Base-by-base conservation (phyloP, 1,284 basidiomycete species). In the Termitomyces sp. region DNA sequence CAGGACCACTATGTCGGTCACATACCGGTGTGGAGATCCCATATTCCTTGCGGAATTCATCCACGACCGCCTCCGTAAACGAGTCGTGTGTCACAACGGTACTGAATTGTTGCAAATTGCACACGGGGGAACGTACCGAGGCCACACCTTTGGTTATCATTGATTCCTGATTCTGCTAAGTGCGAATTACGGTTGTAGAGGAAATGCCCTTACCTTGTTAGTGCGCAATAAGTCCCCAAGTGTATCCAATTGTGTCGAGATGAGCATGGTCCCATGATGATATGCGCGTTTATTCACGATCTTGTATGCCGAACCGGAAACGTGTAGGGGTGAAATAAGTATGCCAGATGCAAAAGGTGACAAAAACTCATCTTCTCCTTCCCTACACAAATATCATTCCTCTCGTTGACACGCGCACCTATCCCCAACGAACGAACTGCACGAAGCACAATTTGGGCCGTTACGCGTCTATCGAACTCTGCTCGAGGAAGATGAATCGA, bases 191-290 rank as follows among this genome's bases (percentile, higher is more conserved):
- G 39, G 38, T 21, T 24, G 24, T 21, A 17, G 43, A 30, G 36
- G 17, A 7, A 42, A 31, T 5, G 49, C 13, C 67, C 75, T 50
- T 58, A 91, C 94, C 69, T 92, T 90, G 53, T 82, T 78, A 0
- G 83, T 80, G 24, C 76, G 82, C 44, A 98, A 75, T 9, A 92
- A 73, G 51, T 87, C 81, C 0, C 90, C 89, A 1, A 96, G 75
- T 8, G 81, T 79, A 34, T 80, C 74, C 21, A 97, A 78, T 46
- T 80, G 74, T 4, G 92, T 90, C 12, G 90, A 88, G 30, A 99
- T 90, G 28, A 99, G 82, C 96, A 99, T 98, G n/a, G 96, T 99
- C 0, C 97, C 97, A 67, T 99, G 97, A 66, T 99, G 96, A 71
- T 98, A 99, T 1, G 95, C 94, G 15, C 97, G 78, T 57, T 86